phyloP scores from a whole-genome alignment of 306 rosid species.

The Malus sylvestris region DNA sequence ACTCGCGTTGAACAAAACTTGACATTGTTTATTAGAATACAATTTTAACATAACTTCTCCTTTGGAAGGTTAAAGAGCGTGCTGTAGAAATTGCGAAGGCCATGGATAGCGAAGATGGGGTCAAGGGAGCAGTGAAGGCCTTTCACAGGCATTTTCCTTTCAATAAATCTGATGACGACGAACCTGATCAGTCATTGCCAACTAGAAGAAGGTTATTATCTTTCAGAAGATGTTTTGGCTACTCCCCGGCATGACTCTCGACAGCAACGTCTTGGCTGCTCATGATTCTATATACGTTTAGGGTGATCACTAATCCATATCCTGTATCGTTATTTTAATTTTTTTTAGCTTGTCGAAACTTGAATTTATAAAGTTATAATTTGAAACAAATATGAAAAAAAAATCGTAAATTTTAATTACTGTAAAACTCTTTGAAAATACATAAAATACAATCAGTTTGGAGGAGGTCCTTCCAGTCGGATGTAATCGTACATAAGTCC shows the following conservation, averaged over 20 bases:
- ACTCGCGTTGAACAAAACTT: background rate
- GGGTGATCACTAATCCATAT: background rate
- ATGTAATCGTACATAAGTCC: slow-evolving; percentile 88
- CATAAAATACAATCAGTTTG: background rate
- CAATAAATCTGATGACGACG: background rate
- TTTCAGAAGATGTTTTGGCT: slow-evolving; percentile 39
- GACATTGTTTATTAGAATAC: no score
- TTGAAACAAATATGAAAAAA: no score
- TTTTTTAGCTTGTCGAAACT: background rate
- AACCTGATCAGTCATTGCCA: background rate
- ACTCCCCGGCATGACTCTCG: background rate
- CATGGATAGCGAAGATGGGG: slow-evolving; percentile 84
- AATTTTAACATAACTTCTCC: no score
- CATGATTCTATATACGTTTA: background rate
- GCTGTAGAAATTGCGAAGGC: slow-evolving; percentile 61
- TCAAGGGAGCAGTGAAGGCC: slow-evolving; percentile 66
- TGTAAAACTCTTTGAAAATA: no score
- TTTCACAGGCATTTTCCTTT: slow-evolving; percentile 61
- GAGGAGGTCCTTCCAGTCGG: slow-evolving; percentile 64
- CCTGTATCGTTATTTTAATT: background rate
- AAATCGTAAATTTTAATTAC: no score
- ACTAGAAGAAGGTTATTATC: slow-evolving; percentile 13
- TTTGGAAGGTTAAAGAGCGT: slow-evolving; percentile 52
- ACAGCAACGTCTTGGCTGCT: background rate
- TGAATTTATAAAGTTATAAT: no score